A percentile compares a stretch with the other conserved stretches of the same genome.
Evolutionary conservation across 2,329 filamentous ascomycete species (phyloP).

Genomic region (Fonsecaea erecta): DNA sequence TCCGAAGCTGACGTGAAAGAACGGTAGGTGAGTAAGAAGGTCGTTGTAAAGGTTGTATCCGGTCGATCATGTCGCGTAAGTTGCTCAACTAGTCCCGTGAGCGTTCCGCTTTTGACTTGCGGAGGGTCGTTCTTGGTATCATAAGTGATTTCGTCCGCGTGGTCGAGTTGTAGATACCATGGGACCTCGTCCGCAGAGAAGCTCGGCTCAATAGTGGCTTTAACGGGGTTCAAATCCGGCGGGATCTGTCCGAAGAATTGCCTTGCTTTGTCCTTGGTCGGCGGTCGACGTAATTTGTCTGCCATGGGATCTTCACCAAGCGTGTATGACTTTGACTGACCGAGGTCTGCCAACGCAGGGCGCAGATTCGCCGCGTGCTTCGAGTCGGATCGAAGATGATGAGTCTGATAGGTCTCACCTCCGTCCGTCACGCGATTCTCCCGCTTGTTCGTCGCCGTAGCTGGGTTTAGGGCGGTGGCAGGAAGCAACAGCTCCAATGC

Average conservation of each 20-base stretch:
- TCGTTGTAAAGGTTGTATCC: slow-evolving; percentile 95
- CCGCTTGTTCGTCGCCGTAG: slow-evolving; percentile 59
- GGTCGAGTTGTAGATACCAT: slow-evolving; percentile 81
- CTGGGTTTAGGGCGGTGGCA: slow-evolving; percentile 70
- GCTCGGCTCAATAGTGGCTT: slow-evolving; percentile 24
- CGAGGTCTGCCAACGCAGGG: slow-evolving; percentile 46
- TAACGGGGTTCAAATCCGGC: slow-evolving; percentile 41
- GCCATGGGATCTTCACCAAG: slow-evolving; percentile 42
- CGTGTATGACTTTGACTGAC: slow-evolving; percentile 49
- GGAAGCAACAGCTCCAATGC: slow-evolving; percentile 79
- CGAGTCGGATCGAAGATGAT: slow-evolving; percentile 55
- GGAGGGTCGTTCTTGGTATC: slow-evolving; percentile 78
- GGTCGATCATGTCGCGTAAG: slow-evolving; percentile 94
- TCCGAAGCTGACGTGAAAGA: slow-evolving; percentile 92
- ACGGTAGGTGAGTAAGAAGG: slow-evolving; percentile 93
- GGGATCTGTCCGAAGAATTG: slow-evolving; percentile 55
- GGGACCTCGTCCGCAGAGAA: slow-evolving; percentile 74
- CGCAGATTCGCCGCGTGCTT: slow-evolving; percentile 49
- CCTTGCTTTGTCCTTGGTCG: slow-evolving; percentile 53
- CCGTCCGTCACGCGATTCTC: slow-evolving; percentile 43
- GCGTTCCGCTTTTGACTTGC: slow-evolving; percentile 83
- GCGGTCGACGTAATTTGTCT: slow-evolving; percentile 46
- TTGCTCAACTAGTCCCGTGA: slow-evolving; percentile 89
- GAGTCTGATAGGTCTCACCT: slow-evolving; percentile 56
- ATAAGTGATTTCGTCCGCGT: slow-evolving; percentile 87